Conservation (phyloP, 768 basidiomycete species). For the Tulasnella sp. region DNA sequence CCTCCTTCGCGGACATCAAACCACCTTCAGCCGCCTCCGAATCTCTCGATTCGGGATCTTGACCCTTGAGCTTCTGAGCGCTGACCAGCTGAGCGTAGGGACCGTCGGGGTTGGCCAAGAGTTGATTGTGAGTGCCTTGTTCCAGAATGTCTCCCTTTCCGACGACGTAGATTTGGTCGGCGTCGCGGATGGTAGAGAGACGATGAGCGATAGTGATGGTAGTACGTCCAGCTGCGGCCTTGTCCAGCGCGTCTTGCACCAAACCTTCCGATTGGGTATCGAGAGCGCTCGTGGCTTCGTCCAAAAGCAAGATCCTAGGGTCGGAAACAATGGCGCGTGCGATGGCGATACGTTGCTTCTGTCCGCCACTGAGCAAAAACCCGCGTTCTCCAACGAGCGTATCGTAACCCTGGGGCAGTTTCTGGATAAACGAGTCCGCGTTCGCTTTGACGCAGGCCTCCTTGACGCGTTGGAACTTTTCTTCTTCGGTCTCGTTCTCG, state of each 20-base stretch:
- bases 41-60: constrained; percentile 37
- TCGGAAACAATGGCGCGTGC: constrained; percentile 41
- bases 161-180: constrained; percentile 44
- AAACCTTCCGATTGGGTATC: constrained; percentile 81
- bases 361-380: constrained; percentile 51
- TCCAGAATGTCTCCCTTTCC: constrained; percentile 44
- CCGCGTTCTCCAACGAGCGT: constrained; percentile 47
- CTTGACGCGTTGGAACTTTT: constrained; percentile 42
- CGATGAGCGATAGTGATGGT: constrained; percentile 46
- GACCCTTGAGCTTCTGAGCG: constrained; percentile 37
- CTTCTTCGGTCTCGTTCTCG: constrained; percentile 45
- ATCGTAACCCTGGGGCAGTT: constrained; percentile 46
- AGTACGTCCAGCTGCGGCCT: constrained; percentile 44
- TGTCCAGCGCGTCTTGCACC: constrained; percentile 84
- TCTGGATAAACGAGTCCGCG: constrained; percentile 46
- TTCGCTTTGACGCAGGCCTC: constrained; percentile 47
- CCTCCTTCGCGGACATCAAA: constrained; percentile 41
- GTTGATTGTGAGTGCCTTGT: constrained; percentile 40
- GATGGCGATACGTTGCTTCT: constrained; percentile 47
- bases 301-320: constrained; percentile 69
- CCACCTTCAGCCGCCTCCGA: constrained; percentile 33
- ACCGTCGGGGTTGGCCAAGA: constrained; percentile 35
- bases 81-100: constrained; percentile 37
- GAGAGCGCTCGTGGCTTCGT: constrained; percentile 82
- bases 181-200: constrained; percentile 42